Evolutionary conservation across 768 basidiomycete species (phyloP).

Genomic region (Lentinula aciculospora): DNA sequence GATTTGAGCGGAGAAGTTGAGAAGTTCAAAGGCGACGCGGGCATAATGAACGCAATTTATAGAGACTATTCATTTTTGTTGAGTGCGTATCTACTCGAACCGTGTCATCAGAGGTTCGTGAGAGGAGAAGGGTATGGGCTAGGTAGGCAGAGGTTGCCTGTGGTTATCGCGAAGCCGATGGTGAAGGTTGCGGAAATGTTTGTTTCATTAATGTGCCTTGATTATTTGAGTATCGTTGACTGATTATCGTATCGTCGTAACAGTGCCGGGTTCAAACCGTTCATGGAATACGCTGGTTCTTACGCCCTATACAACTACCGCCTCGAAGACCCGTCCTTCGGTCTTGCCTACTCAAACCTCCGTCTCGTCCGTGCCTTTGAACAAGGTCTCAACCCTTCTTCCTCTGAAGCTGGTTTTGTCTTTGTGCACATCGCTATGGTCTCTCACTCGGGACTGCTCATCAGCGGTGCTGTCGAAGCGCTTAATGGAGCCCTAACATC

Average conservation of each 20-base stretch:
- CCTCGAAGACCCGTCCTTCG: slow-evolving; percentile 16
- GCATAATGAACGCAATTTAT: slow-evolving; percentile 20
- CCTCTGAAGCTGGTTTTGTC: slow-evolving; percentile 20
- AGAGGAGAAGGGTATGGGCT: slow-evolving; percentile 20
- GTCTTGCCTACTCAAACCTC: slow-evolving; percentile 23
- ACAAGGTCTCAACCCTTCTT: slow-evolving; percentile 16
- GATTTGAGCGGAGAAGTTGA: slow-evolving; percentile 17
- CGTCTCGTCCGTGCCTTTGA: slow-evolving; percentile 28
- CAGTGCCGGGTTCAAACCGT: slow-evolving; percentile 20
- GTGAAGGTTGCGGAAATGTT: slow-evolving; percentile 19
- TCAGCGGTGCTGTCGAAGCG: slow-evolving; percentile 17
- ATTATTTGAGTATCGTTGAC: not conserved
- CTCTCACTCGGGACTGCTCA: slow-evolving; percentile 18
- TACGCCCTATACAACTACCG: slow-evolving; percentile 24
- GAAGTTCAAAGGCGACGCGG: slow-evolving; percentile 15
- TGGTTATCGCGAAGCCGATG: slow-evolving; percentile 20
- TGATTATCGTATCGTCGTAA: not conserved
- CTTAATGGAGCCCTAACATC: slow-evolving; percentile 16
- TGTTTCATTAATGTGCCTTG: not conserved
- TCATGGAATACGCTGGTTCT: slow-evolving; percentile 26
- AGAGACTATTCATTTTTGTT: slow-evolving; percentile 23
- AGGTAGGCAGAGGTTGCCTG: slow-evolving; percentile 19
- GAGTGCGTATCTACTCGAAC: slow-evolving; percentile 26
- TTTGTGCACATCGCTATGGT: slow-evolving; percentile 25
- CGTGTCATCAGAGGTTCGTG: slow-evolving; percentile 19